Base-by-base conservation (phyloP, 495 filamentous ascomycete species). In the Talaromyces proteolyticus region DNA sequence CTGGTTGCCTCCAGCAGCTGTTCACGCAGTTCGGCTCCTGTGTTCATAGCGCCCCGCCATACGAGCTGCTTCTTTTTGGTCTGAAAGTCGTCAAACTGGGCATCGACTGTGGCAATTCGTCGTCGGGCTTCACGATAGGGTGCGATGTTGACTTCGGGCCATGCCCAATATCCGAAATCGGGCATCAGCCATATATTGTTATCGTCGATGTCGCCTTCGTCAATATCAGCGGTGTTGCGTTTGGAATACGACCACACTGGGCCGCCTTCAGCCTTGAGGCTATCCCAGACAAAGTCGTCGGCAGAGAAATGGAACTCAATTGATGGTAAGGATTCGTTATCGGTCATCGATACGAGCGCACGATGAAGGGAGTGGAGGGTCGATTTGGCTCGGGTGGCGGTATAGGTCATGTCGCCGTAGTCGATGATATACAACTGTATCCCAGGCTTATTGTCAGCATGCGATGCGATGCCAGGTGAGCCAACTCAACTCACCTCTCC, bases 121-220 rank as follows among this genome's bases (percentile, higher is more conserved):
- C 57, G 60, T 1, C 67, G 60, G 14, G 82, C 77, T 51, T 78
- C 77, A 12, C 69, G 56, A 47, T 85, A 79, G 6, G 79, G 76
- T 4, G 78, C 78, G 38, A 87, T 72, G 49, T 77, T 70, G 24
- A 79, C 70, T 39, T 85, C 74, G 0, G 81, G 74, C 84, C 85
- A 89, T 1, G 81, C 70, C 84, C 84, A 91, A 70, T 84, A 88
- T 52, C 81, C 78, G 61, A 91, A 91, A 67, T 91, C 86, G 0
- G 88, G 88, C 68, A 91, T 86, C 3, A 88, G 58, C 81, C 88
- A 91, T 44, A 73, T 64, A 11, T 70, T 62, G 0, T 65, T 56
- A 36, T 84, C 72, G 16, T 57, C 47, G 14, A 50, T 37, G 68
- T 64, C 1, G 49, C 78, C 65, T 53, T 75, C 58, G 49, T 68